Base-by-base conservation (phyloP, 1,284 basidiomycete genomes). In the Cryptococcus sp. region DNA sequence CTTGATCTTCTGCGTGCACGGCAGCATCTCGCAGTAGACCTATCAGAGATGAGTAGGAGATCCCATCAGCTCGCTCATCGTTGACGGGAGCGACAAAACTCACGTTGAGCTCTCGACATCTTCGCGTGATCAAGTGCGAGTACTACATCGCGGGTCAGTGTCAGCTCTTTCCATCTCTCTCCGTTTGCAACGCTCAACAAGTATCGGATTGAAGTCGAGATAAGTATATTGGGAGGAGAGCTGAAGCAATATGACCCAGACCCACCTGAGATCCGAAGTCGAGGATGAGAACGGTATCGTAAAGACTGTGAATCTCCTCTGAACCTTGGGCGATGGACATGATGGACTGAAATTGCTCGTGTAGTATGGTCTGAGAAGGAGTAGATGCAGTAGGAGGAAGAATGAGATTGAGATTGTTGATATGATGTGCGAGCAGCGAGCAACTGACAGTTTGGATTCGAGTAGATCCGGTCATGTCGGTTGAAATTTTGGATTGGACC, bases 11-110 rank as follows among this genome's bases (percentile, higher is more conserved):
- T 91, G 89, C 3, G 95, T 99, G 80, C 96, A 99, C 42, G 96
- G 93, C 81, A 98, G 86, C 77, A 99, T 85, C 82, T 99, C 96
- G 63, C 95, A 96, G 79, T 99, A 99, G 57, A 99, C 92, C 75
- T 78, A 45, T 48, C 15, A 25, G 3, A 27, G 23, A 30, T 19
- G 15, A 40, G 19, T 3, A 30, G 6, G 1, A 25, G 27, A 19
- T 42, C 19, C 19, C 19, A n/a, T 63, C 38, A 62, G 50, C 30
- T 16, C 42, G 3, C 8, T 20, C 38, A 16, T 23, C 30, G 55
- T 15, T 23, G 38, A 10, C 27, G 42, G 13, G 17, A 42, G 27
- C 38, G 17, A 27, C 30, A 40, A 17, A 39, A 58, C 75, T 60
- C 56, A 77, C 78, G 63, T 93, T 93, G 77, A 95, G 85, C 80